Conservation (phyloP, 2,329 filamentous ascomycete genomes). For the Fusarium pseudograminearum region DNA sequence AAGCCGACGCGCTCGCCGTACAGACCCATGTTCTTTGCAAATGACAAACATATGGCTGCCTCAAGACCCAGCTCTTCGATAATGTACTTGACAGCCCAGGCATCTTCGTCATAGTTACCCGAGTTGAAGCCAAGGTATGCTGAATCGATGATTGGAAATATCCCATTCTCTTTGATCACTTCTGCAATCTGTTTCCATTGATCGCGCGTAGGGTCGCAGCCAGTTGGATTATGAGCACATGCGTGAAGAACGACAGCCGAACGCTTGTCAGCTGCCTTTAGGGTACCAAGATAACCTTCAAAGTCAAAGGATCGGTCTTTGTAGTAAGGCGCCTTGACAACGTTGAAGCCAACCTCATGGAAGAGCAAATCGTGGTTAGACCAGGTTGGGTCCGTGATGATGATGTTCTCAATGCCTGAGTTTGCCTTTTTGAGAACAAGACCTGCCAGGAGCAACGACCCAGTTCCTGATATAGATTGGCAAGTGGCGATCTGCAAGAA, state of each 20-base stretch:
- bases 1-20: conserved; percentile 55
- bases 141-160: conserved; percentile 43
- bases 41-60: conserved; percentile 69
- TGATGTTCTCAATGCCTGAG: conserved; percentile 48
- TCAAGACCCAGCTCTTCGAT: conserved; percentile 56
- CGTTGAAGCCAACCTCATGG: conserved; percentile 49
- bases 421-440: conserved; percentile 48
- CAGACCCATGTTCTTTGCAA: conserved; percentile 69
- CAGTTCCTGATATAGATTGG: conserved; percentile 57
- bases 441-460: conserved; percentile 54
- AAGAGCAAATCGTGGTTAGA: conserved; percentile 56
- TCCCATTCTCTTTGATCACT: conserved; percentile 18
- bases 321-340: conserved; percentile 54
- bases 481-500: conserved; percentile 49
- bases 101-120: conserved; percentile 41
- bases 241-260: conserved; percentile 54
- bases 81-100: conserved; percentile 41
- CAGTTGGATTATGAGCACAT: conserved; percentile 59
- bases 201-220: conserved; percentile 51
- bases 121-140: conserved; percentile 45
- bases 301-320: conserved; percentile 51
- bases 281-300: conserved; percentile 45
- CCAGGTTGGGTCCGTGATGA: conserved; percentile 58
- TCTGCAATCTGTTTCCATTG: conserved; percentile 45
- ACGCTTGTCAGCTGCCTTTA: conserved; percentile 45